A percentile compares a stretch with the other conserved stretches of the same genome.
Evolutionary conservation across 2,329 filamentous ascomycete genomes (phyloP).

Genomic region (Microcera coccophila): DNA sequence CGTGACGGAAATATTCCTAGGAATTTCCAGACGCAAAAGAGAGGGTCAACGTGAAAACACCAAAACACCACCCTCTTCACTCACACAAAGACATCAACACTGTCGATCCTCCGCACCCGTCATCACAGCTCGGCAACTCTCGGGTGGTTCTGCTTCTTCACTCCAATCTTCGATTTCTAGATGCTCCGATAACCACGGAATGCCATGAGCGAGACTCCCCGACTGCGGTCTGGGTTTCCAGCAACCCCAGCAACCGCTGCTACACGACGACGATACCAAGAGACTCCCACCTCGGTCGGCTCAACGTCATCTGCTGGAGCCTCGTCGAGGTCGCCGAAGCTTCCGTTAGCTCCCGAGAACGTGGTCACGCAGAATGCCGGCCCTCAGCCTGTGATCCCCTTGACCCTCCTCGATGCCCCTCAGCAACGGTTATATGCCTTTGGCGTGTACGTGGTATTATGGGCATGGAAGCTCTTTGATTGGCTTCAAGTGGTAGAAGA

Average conservation of each 20-base stretch:
- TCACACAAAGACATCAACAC: slow-evolving; percentile 6
- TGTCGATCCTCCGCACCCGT: slow-evolving; percentile 14
- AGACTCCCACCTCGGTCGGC: slow-evolving; percentile 31
- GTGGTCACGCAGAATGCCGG: slow-evolving; percentile 22
- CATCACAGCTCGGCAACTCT: slow-evolving; percentile 4
- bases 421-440: slow-evolving; percentile 85
- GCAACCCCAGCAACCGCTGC: slow-evolving; percentile 60
- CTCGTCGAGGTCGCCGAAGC: slow-evolving; percentile 30
- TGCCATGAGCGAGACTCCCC: slow-evolving; percentile 82
- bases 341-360: slow-evolving; percentile 49
- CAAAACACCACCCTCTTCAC: slow-evolving; percentile 6
- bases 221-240: slow-evolving; percentile 77
- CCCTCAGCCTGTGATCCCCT: slow-evolving; percentile 68
- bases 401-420: slow-evolving; percentile 79
- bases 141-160: neutral
- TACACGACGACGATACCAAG: slow-evolving; percentile 32
- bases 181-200: slow-evolving; percentile 39
- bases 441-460: slow-evolving; percentile 70
- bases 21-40: slow-evolving; percentile 28
- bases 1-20: slow-evolving; percentile 33
- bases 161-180: slow-evolving; percentile 18
- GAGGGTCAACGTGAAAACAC: slow-evolving; percentile 19
- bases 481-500: slow-evolving; percentile 75
- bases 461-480: slow-evolving; percentile 84
- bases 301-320: slow-evolving; percentile 30